Conservation (phyloP, 805 yeast genomes). For the Scheffersomyces amazonensis region DNA sequence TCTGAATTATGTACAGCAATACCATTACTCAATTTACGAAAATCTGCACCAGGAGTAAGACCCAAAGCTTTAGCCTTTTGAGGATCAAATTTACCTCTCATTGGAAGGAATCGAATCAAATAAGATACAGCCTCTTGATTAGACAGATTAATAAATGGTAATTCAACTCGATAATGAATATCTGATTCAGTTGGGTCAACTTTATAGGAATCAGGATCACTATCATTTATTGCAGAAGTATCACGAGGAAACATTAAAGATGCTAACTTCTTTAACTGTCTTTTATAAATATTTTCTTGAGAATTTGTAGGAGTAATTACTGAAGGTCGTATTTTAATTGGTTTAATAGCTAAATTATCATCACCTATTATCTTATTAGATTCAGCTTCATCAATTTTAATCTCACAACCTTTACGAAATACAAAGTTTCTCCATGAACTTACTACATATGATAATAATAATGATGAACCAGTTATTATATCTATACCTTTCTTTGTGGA, state of each 20-base stretch:
- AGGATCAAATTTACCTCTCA: constrained; percentile 74
- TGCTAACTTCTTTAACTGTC: constrained; percentile 34
- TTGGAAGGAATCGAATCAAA: constrained; percentile 61
- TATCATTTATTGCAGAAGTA: constrained; percentile 35
- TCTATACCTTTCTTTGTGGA: constrained; percentile 60
- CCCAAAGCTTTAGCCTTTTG: constrained; percentile 66
- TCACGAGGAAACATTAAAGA: constrained; percentile 58
- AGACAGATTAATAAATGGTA: constrained; percentile 21
- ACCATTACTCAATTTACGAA: constrained; percentile 60
- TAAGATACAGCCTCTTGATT: constrained; percentile 57
- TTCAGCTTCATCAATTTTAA: constrained; percentile 34
- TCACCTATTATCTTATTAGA: constrained; percentile 30
- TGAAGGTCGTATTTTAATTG: constrained; percentile 25
- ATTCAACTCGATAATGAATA: constrained; percentile 34
- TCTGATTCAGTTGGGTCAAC: constrained; percentile 36
- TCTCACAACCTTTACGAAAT: constrained; percentile 67
- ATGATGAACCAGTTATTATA: constrained; percentile 45
- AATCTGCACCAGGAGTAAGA: constrained; percentile 62
- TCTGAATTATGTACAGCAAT: constrained; percentile 50
- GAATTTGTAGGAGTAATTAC: neutral
- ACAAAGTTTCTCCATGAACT: constrained; percentile 87
- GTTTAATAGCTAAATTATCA: constrained; percentile 34
- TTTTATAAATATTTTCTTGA: constrained; percentile 2
- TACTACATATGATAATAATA: constrained; percentile 46
- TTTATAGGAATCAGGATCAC: constrained; percentile 35